A percentile compares a stretch with the other conserved stretches of the same genome.
Conservation (phyloP, 1,139 yeast species). For the Eremothecium cymbalariae region DNA sequence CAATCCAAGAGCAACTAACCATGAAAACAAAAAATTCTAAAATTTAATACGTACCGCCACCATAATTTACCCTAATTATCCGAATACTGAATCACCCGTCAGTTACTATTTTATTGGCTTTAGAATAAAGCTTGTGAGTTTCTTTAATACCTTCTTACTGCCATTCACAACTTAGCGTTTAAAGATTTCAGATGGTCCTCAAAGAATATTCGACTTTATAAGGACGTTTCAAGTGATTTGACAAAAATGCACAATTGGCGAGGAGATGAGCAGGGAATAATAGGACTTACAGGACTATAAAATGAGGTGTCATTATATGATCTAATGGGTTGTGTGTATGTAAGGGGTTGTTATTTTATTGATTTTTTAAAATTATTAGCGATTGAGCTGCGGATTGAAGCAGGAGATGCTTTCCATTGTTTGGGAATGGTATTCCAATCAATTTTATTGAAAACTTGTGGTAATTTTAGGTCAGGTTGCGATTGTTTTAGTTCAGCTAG, state of each 20-base stretch:
- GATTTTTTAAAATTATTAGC: conserved; percentile 24
- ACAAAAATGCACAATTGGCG: no score
- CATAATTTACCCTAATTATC: conserved; percentile 12
- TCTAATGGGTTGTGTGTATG: no score
- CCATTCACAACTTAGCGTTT: no score
- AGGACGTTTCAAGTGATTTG: no score
- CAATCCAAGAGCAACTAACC: not conserved
- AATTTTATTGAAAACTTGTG: conserved; percentile 39
- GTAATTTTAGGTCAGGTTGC: conserved; percentile 32
- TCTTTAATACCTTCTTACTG: no score
- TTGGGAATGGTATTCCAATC: conserved; percentile 42
- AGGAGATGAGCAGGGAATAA: no score
- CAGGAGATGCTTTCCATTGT: conserved; percentile 48
- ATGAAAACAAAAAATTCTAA: not conserved
- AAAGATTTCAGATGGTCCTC: no score
- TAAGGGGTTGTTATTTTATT: conserved; percentile 6
- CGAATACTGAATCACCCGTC: no score
- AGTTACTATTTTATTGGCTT: no score
- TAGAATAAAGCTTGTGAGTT: no score
- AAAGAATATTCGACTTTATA: no score
- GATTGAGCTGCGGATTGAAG: conserved; percentile 27
- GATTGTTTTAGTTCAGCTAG: conserved; percentile 31
- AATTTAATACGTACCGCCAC: conserved; percentile 21
- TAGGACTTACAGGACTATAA: no score
- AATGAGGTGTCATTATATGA: not conserved